Evolutionary conservation across 2,329 filamentous ascomycete genomes (phyloP), one percentile per base, ranked within the genome.

Genomic region (Fusarium chuoi): DNA sequence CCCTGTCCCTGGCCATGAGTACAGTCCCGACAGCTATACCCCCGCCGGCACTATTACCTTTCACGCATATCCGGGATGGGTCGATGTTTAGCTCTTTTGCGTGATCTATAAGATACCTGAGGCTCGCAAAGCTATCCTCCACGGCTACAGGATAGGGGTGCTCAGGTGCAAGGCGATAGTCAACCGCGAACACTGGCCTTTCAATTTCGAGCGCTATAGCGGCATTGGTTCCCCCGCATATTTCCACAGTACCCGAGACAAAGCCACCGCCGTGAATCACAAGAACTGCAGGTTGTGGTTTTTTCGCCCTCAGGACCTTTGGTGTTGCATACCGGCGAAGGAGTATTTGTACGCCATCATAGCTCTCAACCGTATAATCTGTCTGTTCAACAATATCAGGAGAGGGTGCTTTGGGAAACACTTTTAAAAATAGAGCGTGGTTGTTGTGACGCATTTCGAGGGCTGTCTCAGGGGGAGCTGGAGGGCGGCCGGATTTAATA

Each of bases 161-260:
- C 56, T 78, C 73, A 5, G 73, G 76, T 15, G 76, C 73, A 33
- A 77, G 66, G 6, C 75, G 76, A 28, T 77, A 78, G 17, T 65
- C 71, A 38, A 78, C 54, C 6, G 63, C 71, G 59, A 78, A 78
- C 5, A 76, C 38, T 6, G 71, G 66, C 14, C 68, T 74, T 5
- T 55, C 63, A 2, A 30, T 48, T 11, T 45, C 51, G 15, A 76
- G 42, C 3, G 57, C 66, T 22, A 45, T 45, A 13, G 41, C 48
- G 11, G 64, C 62, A 6, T 58, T 54, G 1, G 69, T 10, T 9
- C 75, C 73, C 9, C 42, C 54, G 6, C 55, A 64, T 3, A 44
- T 33, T 1, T 74, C 71, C 6, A 75, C 57, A 5, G 22, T 60
- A 4, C 64, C 74, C 1, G 69, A 65, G 36, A 77, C 38, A 11